Evolutionary conservation across 306 rosid genomes (phyloP), one percentile per base, ranked within the genome.

Genomic region (Acacia confusa): DNA sequence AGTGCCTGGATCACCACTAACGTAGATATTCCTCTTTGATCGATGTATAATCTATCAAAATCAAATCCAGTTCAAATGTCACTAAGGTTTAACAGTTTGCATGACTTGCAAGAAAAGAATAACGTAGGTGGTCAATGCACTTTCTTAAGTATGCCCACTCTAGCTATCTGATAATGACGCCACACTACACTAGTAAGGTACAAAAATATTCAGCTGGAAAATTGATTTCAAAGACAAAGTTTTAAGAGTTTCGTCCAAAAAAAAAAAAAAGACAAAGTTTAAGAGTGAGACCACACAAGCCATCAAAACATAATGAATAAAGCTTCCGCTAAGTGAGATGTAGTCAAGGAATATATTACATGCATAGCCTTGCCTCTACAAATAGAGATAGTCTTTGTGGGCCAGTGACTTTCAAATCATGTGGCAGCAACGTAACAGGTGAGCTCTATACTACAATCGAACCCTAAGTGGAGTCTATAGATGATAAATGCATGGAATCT

Each of bases 101-200:
- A 79, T 28, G 30, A 70, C 82, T 53, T 38, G 75, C 75, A 36
- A 50, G 53, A 68, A 65, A 76, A 20, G 50, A 32, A 61, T 25
- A 44, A 15, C 14, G 9, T 41, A 76, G 14, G 30, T 25, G 48
- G 12, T 11, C 70, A 12, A 70, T 28, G 44, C 61, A 19, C 72
- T 79, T 41, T 57, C 48, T 57, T 27, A 27, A 70, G 30, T 4
- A 38, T 55, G 27, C 4, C 76, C 70, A 14, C 4, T 57, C 77
- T n/a, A n/a, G n/a, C n/a, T n/a, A n/a, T n/a, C n/a, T 24, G 68
- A 77, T 77, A 58, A 64, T 32, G 36, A 64, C 64, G 64, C 64
- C 64, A 57, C 27, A 19, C 16, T 1, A n/a, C 30, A 28, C 67
- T 32, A 11, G 36, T 4, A 34, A 68, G 50, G 16, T 36, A 40